These are phyloP conservation scores for Lumnitzera littorea DNA, from an alignment of 345 rosid genomes.

Conservation along the genomic window DNA sequence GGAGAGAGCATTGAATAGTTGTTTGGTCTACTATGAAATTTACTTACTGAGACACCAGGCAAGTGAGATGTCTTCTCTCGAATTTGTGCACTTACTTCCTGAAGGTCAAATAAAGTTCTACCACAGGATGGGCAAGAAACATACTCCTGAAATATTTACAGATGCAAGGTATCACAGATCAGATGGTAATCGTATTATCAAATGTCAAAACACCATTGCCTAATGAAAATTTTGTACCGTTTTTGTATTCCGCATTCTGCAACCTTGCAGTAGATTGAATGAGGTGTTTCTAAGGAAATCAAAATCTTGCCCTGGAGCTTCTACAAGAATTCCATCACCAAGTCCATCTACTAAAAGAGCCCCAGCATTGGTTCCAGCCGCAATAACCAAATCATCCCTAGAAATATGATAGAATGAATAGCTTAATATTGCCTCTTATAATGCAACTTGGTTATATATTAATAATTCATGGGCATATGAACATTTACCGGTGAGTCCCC, in stretches of 20 bases:
- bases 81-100: constrained; percentile 90
- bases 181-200: too few relatives aligned
- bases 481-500: constrained; percentile 59
- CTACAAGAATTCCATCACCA: constrained; percentile 85
- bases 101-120: constrained; percentile 93
- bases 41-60: constrained; percentile 91
- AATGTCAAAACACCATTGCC: too few relatives aligned
- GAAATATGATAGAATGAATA: constrained; percentile 14
- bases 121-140: constrained; percentile 98
- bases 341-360: constrained; percentile 95
- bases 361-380: constrained; percentile 80
- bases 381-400: constrained; percentile 92
- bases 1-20: too few relatives aligned
- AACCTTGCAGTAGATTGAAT: constrained; percentile 91
- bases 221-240: constrained; percentile 42
- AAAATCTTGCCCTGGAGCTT: constrained; percentile 80
- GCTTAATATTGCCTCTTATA: constrained; percentile 4
- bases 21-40: neutral
- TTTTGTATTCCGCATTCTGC: constrained; percentile 98
- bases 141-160: constrained; percentile 50
- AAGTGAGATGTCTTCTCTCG: constrained; percentile 87
- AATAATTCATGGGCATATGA: neutral
- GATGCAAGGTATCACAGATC: too few relatives aligned
- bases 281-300: constrained; percentile 89
- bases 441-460: constrained; percentile 1